Conservation (phyloP, 2,329 filamentous ascomycete genomes). For the Penicillium sp. region DNA sequence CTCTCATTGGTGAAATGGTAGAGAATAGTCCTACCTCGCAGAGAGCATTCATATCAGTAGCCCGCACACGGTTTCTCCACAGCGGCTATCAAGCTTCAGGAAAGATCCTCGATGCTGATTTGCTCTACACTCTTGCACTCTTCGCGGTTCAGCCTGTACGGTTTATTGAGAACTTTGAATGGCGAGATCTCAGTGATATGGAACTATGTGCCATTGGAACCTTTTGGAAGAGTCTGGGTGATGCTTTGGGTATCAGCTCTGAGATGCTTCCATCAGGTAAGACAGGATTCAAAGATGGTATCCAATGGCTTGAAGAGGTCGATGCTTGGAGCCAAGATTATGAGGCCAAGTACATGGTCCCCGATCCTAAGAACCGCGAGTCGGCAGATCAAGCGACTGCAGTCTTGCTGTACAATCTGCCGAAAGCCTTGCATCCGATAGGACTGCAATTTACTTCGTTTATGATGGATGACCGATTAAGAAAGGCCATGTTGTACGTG, state of each 20-base stretch:
- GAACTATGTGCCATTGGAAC: constrained; percentile 63
- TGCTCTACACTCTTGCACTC: constrained; percentile 61
- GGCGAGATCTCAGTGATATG: constrained; percentile 63
- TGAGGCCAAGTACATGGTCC: constrained; percentile 1
- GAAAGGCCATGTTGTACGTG: constrained; percentile 5
- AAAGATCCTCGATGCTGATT: constrained; percentile 58
- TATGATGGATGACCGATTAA: constrained; percentile 1
- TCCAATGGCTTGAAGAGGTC: constrained; percentile 21
- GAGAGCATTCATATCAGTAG: constrained; percentile 14
- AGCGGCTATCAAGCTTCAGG: constrained; percentile 53
- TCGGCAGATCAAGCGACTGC: background rate
- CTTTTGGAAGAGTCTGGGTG: constrained; percentile 65
- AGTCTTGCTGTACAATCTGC: background rate
- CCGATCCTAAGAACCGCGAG: background rate
- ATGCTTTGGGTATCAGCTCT: constrained; percentile 63
- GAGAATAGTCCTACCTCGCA: no score
- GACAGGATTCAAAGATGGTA: constrained; percentile 27
- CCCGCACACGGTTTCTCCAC: constrained; percentile 63
- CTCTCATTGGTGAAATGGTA: no score
- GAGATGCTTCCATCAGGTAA: constrained; percentile 20
- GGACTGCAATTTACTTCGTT: background rate
- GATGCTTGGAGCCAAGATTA: background rate
- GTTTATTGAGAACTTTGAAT: constrained; percentile 66
- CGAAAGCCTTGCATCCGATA: background rate
- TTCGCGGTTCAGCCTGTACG: constrained; percentile 63